Percentiles rank a stretch among this genome's conserved stretches.
These are phyloP conservation scores for Anthracocystis panici-leucophaei DNA, from an alignment of 1,284 basidiomycete species.

Conservation along the genomic window DNA sequence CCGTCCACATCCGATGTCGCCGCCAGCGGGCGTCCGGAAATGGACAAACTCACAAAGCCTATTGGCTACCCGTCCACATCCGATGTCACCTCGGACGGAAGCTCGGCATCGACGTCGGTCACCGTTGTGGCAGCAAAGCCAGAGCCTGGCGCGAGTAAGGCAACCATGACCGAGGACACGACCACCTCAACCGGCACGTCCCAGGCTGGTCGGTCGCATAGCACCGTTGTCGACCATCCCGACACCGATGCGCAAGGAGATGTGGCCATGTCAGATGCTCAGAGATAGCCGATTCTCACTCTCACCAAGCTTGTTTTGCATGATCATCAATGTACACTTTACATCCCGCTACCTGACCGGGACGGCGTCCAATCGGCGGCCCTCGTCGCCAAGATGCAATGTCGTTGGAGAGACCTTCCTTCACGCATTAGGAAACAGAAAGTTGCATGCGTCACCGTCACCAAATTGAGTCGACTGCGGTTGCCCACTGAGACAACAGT, in stretches of 20 bases:
- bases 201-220: conserved; percentile 1
- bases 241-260: conserved; percentile 32
- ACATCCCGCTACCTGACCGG: neutral
- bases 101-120: neutral
- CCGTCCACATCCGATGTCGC: neutral
- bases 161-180: neutral
- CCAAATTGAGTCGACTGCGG: too few species aligned
- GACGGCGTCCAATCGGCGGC: too few species aligned
- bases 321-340: neutral
- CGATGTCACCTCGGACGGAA: neutral
- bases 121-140: neutral
- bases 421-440: too few species aligned
- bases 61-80: neutral
- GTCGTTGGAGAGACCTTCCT: too few species aligned
- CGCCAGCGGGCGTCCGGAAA: conserved; percentile 50
- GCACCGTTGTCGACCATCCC: neutral
- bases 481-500: too few species aligned
- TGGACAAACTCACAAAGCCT: conserved; percentile 34
- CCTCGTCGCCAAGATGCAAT: too few species aligned
- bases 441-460: too few species aligned
- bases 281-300: neutral
- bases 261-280: conserved; percentile 37
- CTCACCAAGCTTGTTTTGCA: too few species aligned
- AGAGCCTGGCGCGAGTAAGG: neutral
- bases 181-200: neutral